These are phyloP conservation scores for rapeseed (Brassica napus) DNA, from an alignment of 345 rosid species.

Conservation along the genomic window Da-Ae NC_063448.1:7257001-7257500, in stretches of 20 bases:
- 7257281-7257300: slow-evolving; percentile 51
- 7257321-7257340: slow-evolving; percentile 49
- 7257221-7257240: slow-evolving; percentile 45
- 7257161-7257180: slow-evolving; percentile 88
- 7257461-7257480: not conserved
- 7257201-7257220: slow-evolving; percentile 85
- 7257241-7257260: slow-evolving; percentile 33
- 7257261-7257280: slow-evolving; percentile 42
- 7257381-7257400: not conserved
- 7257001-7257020: slow-evolving; percentile 82
- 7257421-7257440: slow-evolving; percentile 1
- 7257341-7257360: slow-evolving; percentile 51
- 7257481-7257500: not conserved
- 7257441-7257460: not conserved
- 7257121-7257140: slow-evolving; percentile 67
- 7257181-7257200: slow-evolving; percentile 90
- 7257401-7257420: slow-evolving; percentile 5
- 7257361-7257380: slow-evolving; percentile 51
- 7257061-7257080: slow-evolving; percentile 62
- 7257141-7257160: slow-evolving; percentile 88
- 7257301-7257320: slow-evolving; percentile 52
- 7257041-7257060: slow-evolving; percentile 79
- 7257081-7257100: slow-evolving; percentile 75
- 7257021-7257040: slow-evolving; percentile 68
- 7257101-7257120: slow-evolving; percentile 58